Evolutionary conservation across 257 asterid genomes (phyloP).

Genomic region (Apocynum venetum): DNA sequence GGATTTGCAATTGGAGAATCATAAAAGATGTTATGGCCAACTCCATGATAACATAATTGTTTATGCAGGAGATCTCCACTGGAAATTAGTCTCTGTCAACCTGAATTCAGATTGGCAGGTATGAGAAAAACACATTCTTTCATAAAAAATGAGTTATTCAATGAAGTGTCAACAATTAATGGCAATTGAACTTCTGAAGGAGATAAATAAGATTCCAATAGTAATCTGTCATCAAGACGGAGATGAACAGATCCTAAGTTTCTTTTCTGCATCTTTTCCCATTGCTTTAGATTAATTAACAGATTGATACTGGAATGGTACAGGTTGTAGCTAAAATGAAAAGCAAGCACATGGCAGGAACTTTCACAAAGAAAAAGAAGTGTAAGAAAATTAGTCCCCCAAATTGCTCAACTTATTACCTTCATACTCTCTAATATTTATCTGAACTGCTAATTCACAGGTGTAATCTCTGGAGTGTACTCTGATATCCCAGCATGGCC

Average conservation of each 20-base stretch:
- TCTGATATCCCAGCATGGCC: constrained; percentile 67
- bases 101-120: constrained; percentile 68
- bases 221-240: not conserved
- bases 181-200: not conserved
- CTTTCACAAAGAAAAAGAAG: constrained; percentile 92
- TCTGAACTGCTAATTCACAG: constrained; percentile 29
- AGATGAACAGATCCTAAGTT: not conserved
- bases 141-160: not conserved
- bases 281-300: not conserved
- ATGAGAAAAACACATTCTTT: not conserved
- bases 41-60: constrained; percentile 12
- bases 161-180: not conserved
- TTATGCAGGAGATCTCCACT: constrained; percentile 80
- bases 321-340: constrained; percentile 84
- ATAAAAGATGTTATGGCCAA: not conserved
- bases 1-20: constrained; percentile 4
- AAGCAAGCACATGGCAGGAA: constrained; percentile 87
- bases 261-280: not conserved
- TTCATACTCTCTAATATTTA: constrained; percentile 1
- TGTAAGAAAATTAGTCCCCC: constrained; percentile 33
- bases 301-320: constrained; percentile 16
- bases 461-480: constrained; percentile 49
- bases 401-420: not conserved
- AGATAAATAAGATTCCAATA: not conserved
- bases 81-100: constrained; percentile 76